A percentile compares a stretch with the other conserved stretches of the same genome.
phyloP scores from a whole-genome alignment of 129 eudicot species.

The Arctium lappa region DNA sequence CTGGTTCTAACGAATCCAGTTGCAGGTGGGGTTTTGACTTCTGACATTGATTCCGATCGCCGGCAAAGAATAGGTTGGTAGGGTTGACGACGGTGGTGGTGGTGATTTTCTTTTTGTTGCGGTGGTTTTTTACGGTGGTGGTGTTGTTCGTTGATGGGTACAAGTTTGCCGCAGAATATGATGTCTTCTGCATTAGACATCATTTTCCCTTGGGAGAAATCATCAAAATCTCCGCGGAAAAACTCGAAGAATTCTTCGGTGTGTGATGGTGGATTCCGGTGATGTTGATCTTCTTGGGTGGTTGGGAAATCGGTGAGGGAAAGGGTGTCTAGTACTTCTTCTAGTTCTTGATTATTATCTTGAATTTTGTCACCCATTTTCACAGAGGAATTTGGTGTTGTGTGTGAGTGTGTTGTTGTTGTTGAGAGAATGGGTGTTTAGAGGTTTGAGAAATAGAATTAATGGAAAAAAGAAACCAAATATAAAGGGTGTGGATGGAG shows the following conservation, averaged over 20 bases:
- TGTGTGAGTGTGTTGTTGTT: constrained; percentile 9
- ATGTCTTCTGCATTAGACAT: constrained; percentile 84
- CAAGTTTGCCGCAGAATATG: constrained; percentile 59
- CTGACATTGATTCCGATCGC: constrained; percentile 51
- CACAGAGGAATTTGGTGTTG: constrained; percentile 10
- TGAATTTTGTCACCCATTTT: constrained; percentile 18
- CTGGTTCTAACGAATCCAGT: constrained; percentile 33
- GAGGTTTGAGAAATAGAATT: background rate
- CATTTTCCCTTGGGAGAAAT: background rate
- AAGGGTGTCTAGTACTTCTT: constrained; percentile 38
- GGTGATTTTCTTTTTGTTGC: background rate
- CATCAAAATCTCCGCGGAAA: constrained; percentile 25
- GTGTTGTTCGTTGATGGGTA: constrained; percentile 43
- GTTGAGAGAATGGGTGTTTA: constrained; percentile 3
- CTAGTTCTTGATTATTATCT: constrained; percentile 22
- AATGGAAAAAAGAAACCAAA: background rate
- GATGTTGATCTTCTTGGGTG: constrained; percentile 23
- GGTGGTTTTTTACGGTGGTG: background rate
- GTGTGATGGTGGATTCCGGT: constrained; percentile 11
- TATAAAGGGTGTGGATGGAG: constrained; percentile 22
- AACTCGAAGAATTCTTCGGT: constrained; percentile 56
- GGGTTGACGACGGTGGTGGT: background rate
- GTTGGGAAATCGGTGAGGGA: constrained; percentile 58
- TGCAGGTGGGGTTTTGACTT: background rate
- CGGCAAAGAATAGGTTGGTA: constrained; percentile 15